These are phyloP conservation scores for Mortierella sp. DNA, from an alignment of 371 early-diverging fungal species.

Conservation along the genomic window DNA sequence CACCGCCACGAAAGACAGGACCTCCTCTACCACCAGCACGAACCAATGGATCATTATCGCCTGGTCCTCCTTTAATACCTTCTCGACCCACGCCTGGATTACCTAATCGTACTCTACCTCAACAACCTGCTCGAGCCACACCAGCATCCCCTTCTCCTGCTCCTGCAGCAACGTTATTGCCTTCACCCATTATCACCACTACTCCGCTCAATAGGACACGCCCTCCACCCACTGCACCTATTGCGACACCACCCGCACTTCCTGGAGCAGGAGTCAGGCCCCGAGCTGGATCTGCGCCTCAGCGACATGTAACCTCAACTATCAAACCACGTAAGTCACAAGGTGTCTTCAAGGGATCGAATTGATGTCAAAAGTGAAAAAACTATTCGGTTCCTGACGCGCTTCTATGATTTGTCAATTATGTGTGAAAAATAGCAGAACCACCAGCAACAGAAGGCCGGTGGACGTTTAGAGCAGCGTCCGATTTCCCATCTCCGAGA, in stretches of 20 bases:
- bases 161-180: background rate
- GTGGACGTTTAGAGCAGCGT: conserved; percentile 42
- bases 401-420: background rate
- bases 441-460: conserved; percentile 52
- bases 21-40: conserved; percentile 38
- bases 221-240: conserved; percentile 22
- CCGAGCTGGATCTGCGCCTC: conserved; percentile 46
- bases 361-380: too few species aligned
- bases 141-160: conserved; percentile 31
- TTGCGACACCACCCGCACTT: conserved; percentile 6
- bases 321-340: conserved; percentile 16
- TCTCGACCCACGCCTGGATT: conserved; percentile 39
- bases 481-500: conserved; percentile 44
- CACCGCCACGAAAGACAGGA: conserved; percentile 32
- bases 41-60: conserved; percentile 36
- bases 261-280: conserved; percentile 28
- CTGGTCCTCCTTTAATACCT: conserved; percentile 60
- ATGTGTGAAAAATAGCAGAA: conserved; percentile 10
- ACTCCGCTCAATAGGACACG: conserved; percentile 26
- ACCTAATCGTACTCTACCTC: conserved; percentile 40
- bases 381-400: too few species aligned
- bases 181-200: conserved; percentile 17
- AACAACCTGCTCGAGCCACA: conserved; percentile 35
- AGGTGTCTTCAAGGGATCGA: too few species aligned
- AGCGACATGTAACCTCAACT: conserved; percentile 6